Evolutionary conservation across 2,329 filamentous ascomycete genomes (phyloP).

Genomic region (Mycosphaerella arachidis): DNA sequence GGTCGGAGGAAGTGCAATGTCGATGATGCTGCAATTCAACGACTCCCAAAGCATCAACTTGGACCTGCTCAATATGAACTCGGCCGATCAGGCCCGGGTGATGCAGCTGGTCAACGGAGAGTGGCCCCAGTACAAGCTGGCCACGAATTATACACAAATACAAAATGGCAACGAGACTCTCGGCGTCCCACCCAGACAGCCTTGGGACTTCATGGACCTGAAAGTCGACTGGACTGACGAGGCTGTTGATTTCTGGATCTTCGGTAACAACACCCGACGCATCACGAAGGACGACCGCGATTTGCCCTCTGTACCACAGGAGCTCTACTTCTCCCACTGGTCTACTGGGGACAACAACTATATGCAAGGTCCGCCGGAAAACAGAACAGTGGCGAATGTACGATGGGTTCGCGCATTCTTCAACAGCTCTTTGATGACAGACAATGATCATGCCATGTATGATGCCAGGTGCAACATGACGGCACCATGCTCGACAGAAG

Average conservation of each 20-base stretch:
- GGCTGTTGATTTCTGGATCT: slow-evolving; percentile 42
- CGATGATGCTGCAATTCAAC: slow-evolving; percentile 46
- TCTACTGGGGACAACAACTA: slow-evolving; percentile 43
- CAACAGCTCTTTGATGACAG: slow-evolving; percentile 43
- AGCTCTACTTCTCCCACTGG: slow-evolving; percentile 47
- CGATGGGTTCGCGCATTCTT: slow-evolving; percentile 49
- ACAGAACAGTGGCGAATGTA: slow-evolving; percentile 40
- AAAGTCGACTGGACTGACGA: slow-evolving; percentile 47
- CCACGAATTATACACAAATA: slow-evolving; percentile 39
- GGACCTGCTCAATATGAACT: slow-evolving; percentile 44
- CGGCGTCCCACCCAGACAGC: slow-evolving; percentile 31
- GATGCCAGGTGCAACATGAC: slow-evolving; percentile 13
- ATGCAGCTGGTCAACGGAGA: slow-evolving; percentile 23
- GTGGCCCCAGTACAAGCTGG: slow-evolving; percentile 23
- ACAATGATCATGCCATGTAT: slow-evolving; percentile 16
- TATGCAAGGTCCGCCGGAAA: slow-evolving; percentile 43
- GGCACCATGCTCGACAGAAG: slow-evolving; percentile 27
- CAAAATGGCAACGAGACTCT: slow-evolving; percentile 27
- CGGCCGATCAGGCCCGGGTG: slow-evolving; percentile 20
- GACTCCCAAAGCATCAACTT: slow-evolving; percentile 41
- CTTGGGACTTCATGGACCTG: slow-evolving; percentile 45
- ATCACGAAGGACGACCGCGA: slow-evolving; percentile 32
- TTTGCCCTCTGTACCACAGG: slow-evolving; percentile 40
- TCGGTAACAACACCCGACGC: slow-evolving; percentile 20
- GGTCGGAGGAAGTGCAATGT: slow-evolving; percentile 41